A percentile compares a stretch with the other conserved stretches of the same genome.
These are phyloP conservation scores for Pseudozyma sp. DNA, from an alignment of 1,284 basidiomycete genomes.

Conservation along the genomic window DNA sequence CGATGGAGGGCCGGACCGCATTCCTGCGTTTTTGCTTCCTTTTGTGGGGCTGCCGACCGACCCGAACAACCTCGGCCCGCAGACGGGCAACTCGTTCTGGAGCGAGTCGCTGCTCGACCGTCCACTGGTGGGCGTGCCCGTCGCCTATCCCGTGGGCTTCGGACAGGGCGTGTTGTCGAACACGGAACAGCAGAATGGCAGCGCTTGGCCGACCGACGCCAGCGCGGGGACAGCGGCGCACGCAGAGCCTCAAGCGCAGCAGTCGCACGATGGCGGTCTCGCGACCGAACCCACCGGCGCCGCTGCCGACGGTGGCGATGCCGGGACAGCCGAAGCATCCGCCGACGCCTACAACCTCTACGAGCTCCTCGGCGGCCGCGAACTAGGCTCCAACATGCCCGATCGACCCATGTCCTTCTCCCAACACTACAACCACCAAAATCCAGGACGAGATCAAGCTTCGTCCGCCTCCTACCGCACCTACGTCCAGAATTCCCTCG, in stretches of 20 bases:
- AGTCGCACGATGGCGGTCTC: constrained; percentile 15
- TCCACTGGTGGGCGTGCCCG: constrained; percentile 44
- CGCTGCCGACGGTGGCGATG: constrained; percentile 8
- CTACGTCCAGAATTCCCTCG: constrained; percentile 46
- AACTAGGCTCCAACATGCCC: constrained; percentile 26
- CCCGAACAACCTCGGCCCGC: constrained; percentile 39
- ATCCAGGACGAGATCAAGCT: constrained; percentile 34
- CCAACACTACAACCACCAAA: constrained; percentile 54
- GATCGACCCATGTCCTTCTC: constrained; percentile 55
- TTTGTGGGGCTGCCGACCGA: constrained; percentile 51
- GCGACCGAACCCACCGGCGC: constrained; percentile 5
- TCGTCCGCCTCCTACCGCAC: constrained; percentile 40
- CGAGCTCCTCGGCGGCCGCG: constrained; percentile 40
- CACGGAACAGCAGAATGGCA: constrained; percentile 34
- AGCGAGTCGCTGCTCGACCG: constrained; percentile 48
- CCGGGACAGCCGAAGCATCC: constrained; percentile 14
- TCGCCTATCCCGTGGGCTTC: constrained; percentile 45
- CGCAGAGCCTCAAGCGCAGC: constrained; percentile 6
- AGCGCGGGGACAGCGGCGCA: constrained; percentile 11
- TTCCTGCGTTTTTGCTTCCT: constrained; percentile 43
- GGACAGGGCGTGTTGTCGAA: constrained; percentile 22
- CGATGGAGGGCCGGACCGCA: constrained; percentile 37
- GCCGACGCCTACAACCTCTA: constrained; percentile 44
- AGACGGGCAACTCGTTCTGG: constrained; percentile 43
- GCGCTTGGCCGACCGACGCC: constrained; percentile 21